Evolutionary conservation across 129 eudicot genomes (phyloP).

Genomic region (Pittosporum tobira): DNA sequence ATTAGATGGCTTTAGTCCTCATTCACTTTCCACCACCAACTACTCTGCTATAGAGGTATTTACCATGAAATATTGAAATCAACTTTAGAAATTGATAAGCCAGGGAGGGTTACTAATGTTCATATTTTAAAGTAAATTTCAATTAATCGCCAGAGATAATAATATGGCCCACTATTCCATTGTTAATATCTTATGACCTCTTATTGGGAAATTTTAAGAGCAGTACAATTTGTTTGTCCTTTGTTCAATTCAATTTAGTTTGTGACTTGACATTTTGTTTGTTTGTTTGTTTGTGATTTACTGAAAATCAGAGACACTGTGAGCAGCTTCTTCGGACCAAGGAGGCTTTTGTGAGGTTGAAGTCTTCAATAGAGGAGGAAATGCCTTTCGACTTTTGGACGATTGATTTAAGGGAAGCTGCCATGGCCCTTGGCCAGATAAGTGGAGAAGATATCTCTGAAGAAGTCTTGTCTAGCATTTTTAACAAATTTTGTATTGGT

Average conservation of each 20-base stretch:
- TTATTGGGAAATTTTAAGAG: not conserved
- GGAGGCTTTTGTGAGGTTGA: constrained; percentile 65
- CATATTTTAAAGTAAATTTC: no score
- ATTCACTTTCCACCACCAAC: no score
- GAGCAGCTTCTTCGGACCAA: constrained; percentile 92
- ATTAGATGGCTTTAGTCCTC: no score
- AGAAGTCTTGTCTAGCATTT: constrained; percentile 77
- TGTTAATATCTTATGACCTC: not conserved
- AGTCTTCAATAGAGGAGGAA: constrained; percentile 62
- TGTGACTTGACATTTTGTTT: not conserved
- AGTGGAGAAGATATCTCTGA: constrained; percentile 94
- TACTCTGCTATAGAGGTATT: no score
- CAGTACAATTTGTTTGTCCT: not conserved
- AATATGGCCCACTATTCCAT: not conserved
- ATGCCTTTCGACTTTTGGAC: constrained; percentile 92
- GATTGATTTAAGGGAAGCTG: constrained; percentile 87
- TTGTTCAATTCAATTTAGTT: not conserved
- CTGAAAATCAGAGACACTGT: constrained; percentile 66
- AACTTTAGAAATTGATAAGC: no score
- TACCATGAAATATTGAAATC: no score
- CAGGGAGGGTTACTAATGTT: no score
- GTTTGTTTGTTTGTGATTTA: not conserved
- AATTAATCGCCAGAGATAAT: no score
- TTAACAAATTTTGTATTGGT: constrained; percentile 88
- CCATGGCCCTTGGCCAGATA: constrained; percentile 77